Conservation (phyloP, 345 rosid species). For the Acer saccharum region DNA sequence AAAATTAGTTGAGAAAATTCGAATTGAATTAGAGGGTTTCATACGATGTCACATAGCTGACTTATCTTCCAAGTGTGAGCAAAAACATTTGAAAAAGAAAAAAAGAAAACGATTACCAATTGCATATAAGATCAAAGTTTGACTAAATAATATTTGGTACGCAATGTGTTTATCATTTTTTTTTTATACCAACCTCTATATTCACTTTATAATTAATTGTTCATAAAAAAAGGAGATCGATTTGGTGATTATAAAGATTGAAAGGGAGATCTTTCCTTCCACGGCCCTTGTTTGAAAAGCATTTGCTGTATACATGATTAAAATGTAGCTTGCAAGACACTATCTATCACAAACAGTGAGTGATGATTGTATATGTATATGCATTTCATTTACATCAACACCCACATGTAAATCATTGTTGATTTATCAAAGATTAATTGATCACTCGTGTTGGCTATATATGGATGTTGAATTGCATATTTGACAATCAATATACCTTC, state of each 20-base stretch:
- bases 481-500: neutral
- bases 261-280: constrained; percentile 11
- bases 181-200: neutral
- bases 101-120: neutral
- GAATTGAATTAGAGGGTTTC: constrained; percentile 10
- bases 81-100: neutral
- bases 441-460: too few relatives aligned
- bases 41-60: neutral
- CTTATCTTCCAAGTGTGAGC: neutral
- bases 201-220: neutral
- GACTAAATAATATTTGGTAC: neutral
- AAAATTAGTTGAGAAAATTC: constrained; percentile 6
- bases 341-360: neutral
- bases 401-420: neutral
- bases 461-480: neutral
- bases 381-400: neutral
- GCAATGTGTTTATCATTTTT: neutral
- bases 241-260: neutral
- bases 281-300: constrained; percentile 14
- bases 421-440: neutral
- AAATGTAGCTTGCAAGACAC: constrained; percentile 4
- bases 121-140: neutral
- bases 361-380: neutral
- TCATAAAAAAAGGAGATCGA: neutral
- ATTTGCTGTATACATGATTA: neutral